Evolutionary conservation across 306 rosid species (phyloP), one percentile per base, ranked within the genome.

Genomic region (Fragaria iinumae): DNA sequence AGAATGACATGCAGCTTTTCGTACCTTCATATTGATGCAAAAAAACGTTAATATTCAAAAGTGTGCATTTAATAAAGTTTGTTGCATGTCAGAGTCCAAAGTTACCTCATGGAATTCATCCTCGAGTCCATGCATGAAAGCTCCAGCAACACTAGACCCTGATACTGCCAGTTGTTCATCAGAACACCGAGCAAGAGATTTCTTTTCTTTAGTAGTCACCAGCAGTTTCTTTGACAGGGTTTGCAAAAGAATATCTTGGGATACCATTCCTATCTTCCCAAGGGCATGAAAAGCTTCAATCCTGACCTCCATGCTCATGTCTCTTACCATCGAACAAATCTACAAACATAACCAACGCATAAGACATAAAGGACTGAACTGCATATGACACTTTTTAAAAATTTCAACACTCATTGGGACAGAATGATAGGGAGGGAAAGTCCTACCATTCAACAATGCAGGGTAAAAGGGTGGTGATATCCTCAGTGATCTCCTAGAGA

Each of bases 91-190:
- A 60, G 13, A 29, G 20, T 27, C 20, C 36, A 39, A 21, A 32
- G 27, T 82, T 89, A 90, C 98, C 97, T 92, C 91, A 77, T 81
- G 85, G 86, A 88, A 92, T 86, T 92, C 98, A 83, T 95, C 98
- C 86, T 95, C 98, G 57, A 90, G 90, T 72, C 98, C 98, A 86
- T 94, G 98, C 79, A 94, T 79, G 32, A 90, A 65, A 77, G 91
- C 92, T 69, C 96, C 98, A 21, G 98, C 98, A 45, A 83, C 91
- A 77, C 74, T 85, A 34, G 79, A 77, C 48, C 91, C 87, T 67
- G 83, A 75, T 73, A 29, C 41, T 56, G 73, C 82, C 79, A 86
- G 79, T 81, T 87, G 91, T 78, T 85, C 92, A 39, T 83, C 74
- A 17, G 78, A 53, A 80, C 43, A 72, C 79, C 71, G 88, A 75